Evolutionary conservation across 169 alveolate species (phyloP).

Genomic region (Theileria annulata): DNA sequence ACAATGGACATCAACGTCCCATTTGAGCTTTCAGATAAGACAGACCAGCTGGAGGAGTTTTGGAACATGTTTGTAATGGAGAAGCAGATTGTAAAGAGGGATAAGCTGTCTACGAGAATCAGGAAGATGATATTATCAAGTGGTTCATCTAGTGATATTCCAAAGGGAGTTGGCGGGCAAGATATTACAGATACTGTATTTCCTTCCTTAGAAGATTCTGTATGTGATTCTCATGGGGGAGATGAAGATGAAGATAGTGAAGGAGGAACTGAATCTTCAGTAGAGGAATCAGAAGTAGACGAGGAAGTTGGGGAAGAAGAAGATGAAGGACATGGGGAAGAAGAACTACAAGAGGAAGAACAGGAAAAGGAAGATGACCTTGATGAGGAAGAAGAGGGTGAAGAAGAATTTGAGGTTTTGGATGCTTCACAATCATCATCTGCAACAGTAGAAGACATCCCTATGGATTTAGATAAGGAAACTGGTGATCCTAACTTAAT

Average conservation of each 20-base stretch:
- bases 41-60: constrained; percentile 54
- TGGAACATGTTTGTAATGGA: constrained; percentile 51
- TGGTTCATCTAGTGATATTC: constrained; percentile 38
- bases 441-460: constrained; percentile 6
- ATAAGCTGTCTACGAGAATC: constrained; percentile 46
- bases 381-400: background rate
- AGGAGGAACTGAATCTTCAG: constrained; percentile 43
- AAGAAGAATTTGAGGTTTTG: background rate
- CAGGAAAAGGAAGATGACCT: background rate
- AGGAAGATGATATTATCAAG: constrained; percentile 43
- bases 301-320: constrained; percentile 19
- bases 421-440: background rate
- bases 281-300: constrained; percentile 10
- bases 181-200: background rate
- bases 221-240: constrained; percentile 35
- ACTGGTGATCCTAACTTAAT: background rate
- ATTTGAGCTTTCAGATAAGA: constrained; percentile 48
- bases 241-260: constrained; percentile 68
- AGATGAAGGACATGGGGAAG: background rate
- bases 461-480: background rate
- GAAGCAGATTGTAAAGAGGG: constrained; percentile 44
- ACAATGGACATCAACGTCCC: constrained; percentile 62
- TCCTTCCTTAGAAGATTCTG: background rate
- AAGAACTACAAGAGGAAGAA: background rate
- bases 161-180: constrained; percentile 15